A percentile compares a stretch with the other conserved stretches of the same genome.
Conservation (phyloP, 768 basidiomycete genomes). For the Tremella mesenterica region DNA sequence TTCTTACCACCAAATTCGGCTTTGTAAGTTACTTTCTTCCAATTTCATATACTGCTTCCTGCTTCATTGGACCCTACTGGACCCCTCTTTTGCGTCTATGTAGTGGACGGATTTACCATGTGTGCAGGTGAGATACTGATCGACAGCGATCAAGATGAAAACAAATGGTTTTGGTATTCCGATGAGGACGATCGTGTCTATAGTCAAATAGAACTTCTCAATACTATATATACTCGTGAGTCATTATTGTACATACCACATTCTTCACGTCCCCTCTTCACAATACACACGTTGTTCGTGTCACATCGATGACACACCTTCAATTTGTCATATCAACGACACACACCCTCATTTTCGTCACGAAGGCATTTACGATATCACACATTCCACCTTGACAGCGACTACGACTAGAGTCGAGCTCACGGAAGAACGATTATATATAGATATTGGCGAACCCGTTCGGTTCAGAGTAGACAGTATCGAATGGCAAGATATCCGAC, state of each 20-base stretch:
- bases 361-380: too few relatives aligned
- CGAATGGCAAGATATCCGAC: constrained; percentile 43
- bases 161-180: constrained; percentile 43
- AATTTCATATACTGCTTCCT: not conserved
- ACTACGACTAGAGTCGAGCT: not conserved
- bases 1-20: constrained; percentile 66
- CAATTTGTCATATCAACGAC: too few relatives aligned
- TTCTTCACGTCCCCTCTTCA: too few relatives aligned
- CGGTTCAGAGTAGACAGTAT: constrained; percentile 42
- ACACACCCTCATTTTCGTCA: too few relatives aligned
- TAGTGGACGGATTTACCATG: too few relatives aligned
- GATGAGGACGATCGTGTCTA: constrained; percentile 22
- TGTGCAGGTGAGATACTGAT: not conserved
- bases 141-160: constrained; percentile 40
- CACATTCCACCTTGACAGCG: not conserved
- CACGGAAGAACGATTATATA: constrained; percentile 33
- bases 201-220: constrained; percentile 19
- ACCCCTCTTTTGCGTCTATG: too few relatives aligned
- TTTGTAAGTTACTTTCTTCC: constrained; percentile 35
- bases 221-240: not conserved
- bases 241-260: too few relatives aligned
- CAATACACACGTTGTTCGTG: too few relatives aligned
- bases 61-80: not conserved
- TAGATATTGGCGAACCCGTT: constrained; percentile 37
- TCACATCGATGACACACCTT: too few relatives aligned